Evolutionary conservation across 2,329 filamentous ascomycete species (phyloP).

Genomic region (Diatrype stigma): DNA sequence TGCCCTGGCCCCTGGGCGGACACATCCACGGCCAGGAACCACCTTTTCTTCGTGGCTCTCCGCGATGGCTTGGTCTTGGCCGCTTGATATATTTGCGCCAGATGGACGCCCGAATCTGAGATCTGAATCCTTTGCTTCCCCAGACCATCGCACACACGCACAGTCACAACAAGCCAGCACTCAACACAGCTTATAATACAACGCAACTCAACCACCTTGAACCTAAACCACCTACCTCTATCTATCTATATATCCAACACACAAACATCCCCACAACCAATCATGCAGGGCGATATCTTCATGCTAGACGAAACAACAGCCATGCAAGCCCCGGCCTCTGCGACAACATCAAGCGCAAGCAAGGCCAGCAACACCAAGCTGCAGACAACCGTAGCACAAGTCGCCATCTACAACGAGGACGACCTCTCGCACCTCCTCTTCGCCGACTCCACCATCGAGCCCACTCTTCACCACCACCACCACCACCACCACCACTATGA

Average conservation of each 20-base stretch:
- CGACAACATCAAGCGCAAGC: neutral
- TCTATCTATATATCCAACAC: neutral
- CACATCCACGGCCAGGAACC: too few species aligned
- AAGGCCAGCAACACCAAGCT: neutral
- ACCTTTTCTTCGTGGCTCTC: neutral
- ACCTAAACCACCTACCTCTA: neutral
- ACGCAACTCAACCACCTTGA: neutral
- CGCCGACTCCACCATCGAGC: constrained; percentile 1
- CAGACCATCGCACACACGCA: neutral
- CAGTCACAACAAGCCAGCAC: neutral
- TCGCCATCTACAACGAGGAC: constrained; percentile 14
- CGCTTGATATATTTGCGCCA: neutral
- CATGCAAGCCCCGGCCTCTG: neutral
- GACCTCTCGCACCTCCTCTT: constrained; percentile 10
- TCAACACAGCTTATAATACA: neutral
- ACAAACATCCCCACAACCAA: neutral
- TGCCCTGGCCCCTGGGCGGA: too few species aligned
- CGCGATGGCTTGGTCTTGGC: neutral
- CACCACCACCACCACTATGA: constrained; percentile 5
- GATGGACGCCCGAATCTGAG: neutral
- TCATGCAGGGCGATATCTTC: neutral
- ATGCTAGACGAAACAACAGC: neutral
- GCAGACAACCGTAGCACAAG: neutral
- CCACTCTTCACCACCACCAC: constrained; percentile 3
- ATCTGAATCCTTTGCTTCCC: neutral